Evolutionary conservation across 352 stramenopile species (phyloP), one percentile per base, ranked within the genome.

Genomic region (Hyaloperonospora arabidopsidis): DNA sequence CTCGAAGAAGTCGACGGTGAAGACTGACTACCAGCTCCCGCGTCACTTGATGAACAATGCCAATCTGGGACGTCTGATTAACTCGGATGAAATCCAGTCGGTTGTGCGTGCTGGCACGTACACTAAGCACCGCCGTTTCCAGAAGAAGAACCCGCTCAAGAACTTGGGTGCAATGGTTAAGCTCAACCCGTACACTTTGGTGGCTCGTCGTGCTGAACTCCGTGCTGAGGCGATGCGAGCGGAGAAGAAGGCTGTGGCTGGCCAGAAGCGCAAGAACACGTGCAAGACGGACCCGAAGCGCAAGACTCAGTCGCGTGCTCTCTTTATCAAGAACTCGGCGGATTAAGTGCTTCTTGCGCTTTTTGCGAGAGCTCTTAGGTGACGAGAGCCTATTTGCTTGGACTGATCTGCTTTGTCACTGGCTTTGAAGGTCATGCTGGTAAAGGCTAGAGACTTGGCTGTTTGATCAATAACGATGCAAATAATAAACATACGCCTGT

Each of bases 11-110:
- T 89, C 83, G 58, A 60, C 74, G 25, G 74, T 84, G 34, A 99
- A 99, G 90, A 70, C 66, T 29, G 79, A 79, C 73, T 97, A 96
- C 85, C 70, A 79, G 67, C 87, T 99, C 29, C 97, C 97, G 53
- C 82, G 89, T 56, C 79, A 97, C 67, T 60, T 87, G 59, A 98
- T 99, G 89, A 89, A 86, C 74, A 99, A 98, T 73, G 95, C 96
- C 59, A 97, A 99, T 79, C 69, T 99, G 45, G 95, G 93, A 59
- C 95, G 96, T 91, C 86, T 99, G 69, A 99, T 99, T 64, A 99
- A 99, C 92, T 98, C 93, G 35, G 95, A 98, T 68, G 81, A 92
- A 76, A 96, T 99, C 70, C 96, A 99, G 83, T 97, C 85, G 61
- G 93, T 98, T 46, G 62, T 99, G 49, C 95, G 96, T 65, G 82